phyloP scores from a whole-genome alignment of 495 filamentous ascomycete genomes.

The Aspergillus bridgeri region DNA sequence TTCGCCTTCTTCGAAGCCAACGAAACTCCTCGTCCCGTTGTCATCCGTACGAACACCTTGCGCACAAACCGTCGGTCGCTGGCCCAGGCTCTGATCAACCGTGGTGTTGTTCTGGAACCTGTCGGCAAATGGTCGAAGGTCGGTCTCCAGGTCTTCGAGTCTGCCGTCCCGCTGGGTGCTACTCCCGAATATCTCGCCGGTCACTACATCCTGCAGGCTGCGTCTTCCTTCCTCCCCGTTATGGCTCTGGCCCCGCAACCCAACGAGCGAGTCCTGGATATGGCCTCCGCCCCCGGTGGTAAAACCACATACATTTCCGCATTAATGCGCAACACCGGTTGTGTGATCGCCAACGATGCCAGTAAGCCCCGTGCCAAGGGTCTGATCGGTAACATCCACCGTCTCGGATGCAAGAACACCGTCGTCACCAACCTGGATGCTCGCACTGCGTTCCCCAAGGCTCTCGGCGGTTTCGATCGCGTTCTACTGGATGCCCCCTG shows the following conservation, averaged over 20 bases:
- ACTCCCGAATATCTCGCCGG: conserved; percentile 97
- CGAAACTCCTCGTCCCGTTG: conserved; percentile 84
- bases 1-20: conserved; percentile 99
- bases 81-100: conserved; percentile 93
- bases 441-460: conserved; percentile 77
- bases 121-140: conserved; percentile 99
- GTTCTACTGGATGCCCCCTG: conserved; percentile 79
- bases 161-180: conserved; percentile 89
- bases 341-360: conserved; percentile 93
- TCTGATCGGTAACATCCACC: conserved; percentile 97
- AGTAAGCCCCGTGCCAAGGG: conserved; percentile 91
- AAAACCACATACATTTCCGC: conserved; percentile 97
- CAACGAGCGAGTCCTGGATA: conserved; percentile 84
- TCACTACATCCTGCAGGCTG: conserved; percentile 96
- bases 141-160: conserved; percentile 93
- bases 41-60: conserved; percentile 90
- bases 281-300: conserved; percentile 96
- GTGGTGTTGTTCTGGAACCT: conserved; percentile 91
- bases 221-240: conserved; percentile 93
- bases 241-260: conserved; percentile 96
- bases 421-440: conserved; percentile 95
- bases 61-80: conserved; percentile 88
- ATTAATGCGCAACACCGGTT: conserved; percentile 96
- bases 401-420: conserved; percentile 87
- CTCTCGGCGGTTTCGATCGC: conserved; percentile 91